Evolutionary conservation across 2,329 filamentous ascomycete species (phyloP), one percentile per base, ranked within the genome.

Genomic region (Raffaelea ambrosiae): DNA sequence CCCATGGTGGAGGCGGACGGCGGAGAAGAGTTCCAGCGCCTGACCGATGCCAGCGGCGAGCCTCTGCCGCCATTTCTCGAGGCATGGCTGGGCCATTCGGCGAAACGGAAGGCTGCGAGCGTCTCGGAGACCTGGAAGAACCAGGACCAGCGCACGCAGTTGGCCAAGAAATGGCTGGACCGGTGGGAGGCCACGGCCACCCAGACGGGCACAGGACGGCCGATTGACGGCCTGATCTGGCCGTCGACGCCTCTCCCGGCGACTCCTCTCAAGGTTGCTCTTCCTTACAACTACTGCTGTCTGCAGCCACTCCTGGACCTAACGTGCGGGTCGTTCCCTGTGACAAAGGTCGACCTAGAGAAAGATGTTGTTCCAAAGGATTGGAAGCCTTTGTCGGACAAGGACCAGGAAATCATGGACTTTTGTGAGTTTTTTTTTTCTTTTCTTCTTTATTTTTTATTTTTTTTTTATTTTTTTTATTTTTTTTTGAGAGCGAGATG

Each of bases 281-380:
- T 51, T 57, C 83, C 58, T 67, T 86, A 81, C 80, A 72, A 72
- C 2, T 86, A 86, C 54, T 83, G 79, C 0, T 66, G 73, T 1
- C 73, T 81, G 51, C 86, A 81, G 81, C 86, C 86, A 57, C 55
- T 86, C 39, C 69, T 86, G 1, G 81, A 86, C 58, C 84, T 84
- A 58, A 79, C 82, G 1, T 74, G 70, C 11, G 60, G 76, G 5
- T 70, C 79, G 0, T 83, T 86, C 57, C 82, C 82, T 0, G 76
- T 74, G 1, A 29, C 26, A 7, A 29, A 29, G 26, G 26, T 29
- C 7, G 26, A 29, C 26, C 26, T 29, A 13, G 26, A 29, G 13
- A 29, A 29, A 13, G 26, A 29, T 13, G 26, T 29, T 7, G 26
- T 29, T 7, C 26, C 26, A 13, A 13, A 7, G 7, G 26, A 29